Evolutionary conservation across 1,284 basidiomycete genomes (phyloP).

Genomic region (Malassezia vespertilionis): DNA sequence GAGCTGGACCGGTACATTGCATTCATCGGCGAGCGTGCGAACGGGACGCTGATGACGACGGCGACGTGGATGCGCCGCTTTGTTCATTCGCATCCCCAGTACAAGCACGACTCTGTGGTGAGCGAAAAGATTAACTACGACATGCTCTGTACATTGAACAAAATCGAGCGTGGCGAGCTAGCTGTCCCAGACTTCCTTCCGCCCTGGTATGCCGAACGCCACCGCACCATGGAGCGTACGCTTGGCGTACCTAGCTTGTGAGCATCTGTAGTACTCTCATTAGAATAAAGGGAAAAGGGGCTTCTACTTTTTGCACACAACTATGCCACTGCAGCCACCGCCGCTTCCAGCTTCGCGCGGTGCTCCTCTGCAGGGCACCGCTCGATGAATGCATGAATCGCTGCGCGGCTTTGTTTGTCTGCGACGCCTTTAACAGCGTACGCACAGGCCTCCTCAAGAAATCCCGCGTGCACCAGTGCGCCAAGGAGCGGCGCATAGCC

Average conservation of each 20-base stretch:
- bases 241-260: not conserved
- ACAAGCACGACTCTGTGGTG: conserved; percentile 82
- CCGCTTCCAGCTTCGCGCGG: not conserved
- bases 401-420: conserved; percentile 5
- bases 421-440: conserved; percentile 19
- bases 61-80: conserved; percentile 90
- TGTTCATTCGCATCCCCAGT: conserved; percentile 74
- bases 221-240: not conserved
- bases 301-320: too few relatives aligned
- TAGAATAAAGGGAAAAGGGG: too few relatives aligned
- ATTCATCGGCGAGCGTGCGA: conserved; percentile 50
- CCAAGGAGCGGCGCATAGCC: conserved; percentile 56
- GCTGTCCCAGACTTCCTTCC: conserved; percentile 45
- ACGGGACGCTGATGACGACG: conserved; percentile 59
- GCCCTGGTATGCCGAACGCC: conserved; percentile 25
- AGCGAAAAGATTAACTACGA: conserved; percentile 88
- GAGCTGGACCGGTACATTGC: conserved; percentile 55
- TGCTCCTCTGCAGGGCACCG: conserved; percentile 4
- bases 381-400: conserved; percentile 8
- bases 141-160: conserved; percentile 58
- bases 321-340: too few relatives aligned
- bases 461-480: conserved; percentile 29
- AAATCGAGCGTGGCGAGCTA: conserved; percentile 54
- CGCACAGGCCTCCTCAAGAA: conserved; percentile 28
- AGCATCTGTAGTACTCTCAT: too few relatives aligned